Base-by-base conservation (phyloP, 805 yeast species). In the Isabelozyma pseudorhagii region DNA sequence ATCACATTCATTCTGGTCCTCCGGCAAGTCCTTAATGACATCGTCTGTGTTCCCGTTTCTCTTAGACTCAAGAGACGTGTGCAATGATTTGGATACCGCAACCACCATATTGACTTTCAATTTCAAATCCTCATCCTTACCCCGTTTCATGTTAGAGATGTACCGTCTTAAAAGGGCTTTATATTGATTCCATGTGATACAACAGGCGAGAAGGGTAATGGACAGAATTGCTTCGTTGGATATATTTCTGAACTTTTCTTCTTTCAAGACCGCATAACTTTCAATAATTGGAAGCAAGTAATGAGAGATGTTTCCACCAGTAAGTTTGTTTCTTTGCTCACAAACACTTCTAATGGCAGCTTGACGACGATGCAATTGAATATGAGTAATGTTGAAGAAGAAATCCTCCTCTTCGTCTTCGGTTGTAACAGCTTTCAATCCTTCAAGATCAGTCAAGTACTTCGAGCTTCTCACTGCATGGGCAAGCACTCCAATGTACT, bases 231-330 rank as follows among this genome's bases (percentile, higher is more conserved):
- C 76, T 53, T 86, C 94, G 63, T 83, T 80, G 25, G 85, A 75
- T 51, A 87, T 68, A 55, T 82, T 82, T 60, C 85, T 75, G 48
- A 74, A 71, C 54, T 80, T 84, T 44, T 72, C 77, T 39, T 85
- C 89, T 1, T 73, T 66, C 52, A 82, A 76, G 51, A 75, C 77
- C 1, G 87, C 90, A 67, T 84, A 90, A 53, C 82, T 84, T 69
- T 94, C 98, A 51, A 92, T 76, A 54, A 92, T 80, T 4, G 99
- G 98, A 49, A 94, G 68, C 41, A 94, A 60, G 62, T 86, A 91
- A 60, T 89, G 94, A 0, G 96, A 78, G 47, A 93, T 81, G 56
- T 83, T 84, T 38, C 72, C 68, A 25, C 80, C 80, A 0, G 80
- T 66, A 6, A 92, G 65, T 6, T 71, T 54, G 17, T 64, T 50